Evolutionary conservation across 2,329 filamentous ascomycete species (phyloP).

Genomic region (Fusarium sp.): DNA sequence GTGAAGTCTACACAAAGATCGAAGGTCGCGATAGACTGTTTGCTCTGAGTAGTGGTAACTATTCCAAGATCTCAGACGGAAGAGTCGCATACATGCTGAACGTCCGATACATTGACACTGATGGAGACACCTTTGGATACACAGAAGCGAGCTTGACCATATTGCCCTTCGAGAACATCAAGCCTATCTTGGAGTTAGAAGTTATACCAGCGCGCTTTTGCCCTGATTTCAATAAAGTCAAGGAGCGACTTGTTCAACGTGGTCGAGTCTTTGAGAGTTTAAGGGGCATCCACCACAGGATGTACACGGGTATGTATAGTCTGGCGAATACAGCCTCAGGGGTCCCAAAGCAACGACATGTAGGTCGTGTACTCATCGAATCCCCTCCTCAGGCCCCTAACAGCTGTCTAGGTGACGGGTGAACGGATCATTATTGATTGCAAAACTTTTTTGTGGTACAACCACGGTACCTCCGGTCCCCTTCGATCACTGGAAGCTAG

Average conservation of each 20-base stretch:
- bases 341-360: neutral
- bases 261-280: conserved; percentile 5
- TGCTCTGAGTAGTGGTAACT: neutral
- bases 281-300: conserved; percentile 3
- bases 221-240: neutral
- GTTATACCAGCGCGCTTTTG: neutral
- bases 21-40: conserved; percentile 6
- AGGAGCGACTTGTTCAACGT: neutral
- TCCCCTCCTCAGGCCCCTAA: fast-evolving
- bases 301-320: conserved; percentile 1
- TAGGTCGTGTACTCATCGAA: neutral
- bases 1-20: conserved; percentile 2
- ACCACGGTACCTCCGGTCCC: neutral
- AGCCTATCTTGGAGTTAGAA: neutral
- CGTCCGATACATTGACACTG: conserved; percentile 12
- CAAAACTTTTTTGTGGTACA: conserved; percentile 4
- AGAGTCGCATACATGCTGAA: neutral
- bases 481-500: neutral
- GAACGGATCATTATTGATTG: conserved; percentile 8
- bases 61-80: neutral
- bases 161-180: conserved; percentile 1
- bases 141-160: neutral
- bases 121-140: conserved; percentile 4
- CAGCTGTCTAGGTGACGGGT: neutral
- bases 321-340: neutral